Evolutionary conservation across 495 filamentous ascomycete genomes (phyloP), one percentile per base, ranked within the genome.

Genomic region (Pseudoneurospora amorphoporcata): DNA sequence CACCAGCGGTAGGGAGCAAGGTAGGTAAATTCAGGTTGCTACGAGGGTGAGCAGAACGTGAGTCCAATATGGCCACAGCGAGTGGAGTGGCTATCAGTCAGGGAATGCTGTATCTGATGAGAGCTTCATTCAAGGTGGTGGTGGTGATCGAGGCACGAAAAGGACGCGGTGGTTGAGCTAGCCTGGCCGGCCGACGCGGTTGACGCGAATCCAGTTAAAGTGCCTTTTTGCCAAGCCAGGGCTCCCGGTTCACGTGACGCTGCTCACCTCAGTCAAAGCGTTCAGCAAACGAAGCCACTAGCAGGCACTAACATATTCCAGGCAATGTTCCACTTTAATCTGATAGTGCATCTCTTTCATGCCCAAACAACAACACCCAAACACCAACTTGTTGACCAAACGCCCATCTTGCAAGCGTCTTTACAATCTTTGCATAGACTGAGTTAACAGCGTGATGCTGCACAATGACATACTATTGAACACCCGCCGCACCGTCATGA

Each of bases 141-240:
- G 65, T 70, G 70, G 74, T 69, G 72, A 77, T 73, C 69, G 73
- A 71, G 72, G 76, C 77, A 75, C 79, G 79, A 74, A 77, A 74
- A 76, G 77, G 72, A 77, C 77, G 78, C 77, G 78, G 68, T 75
- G 72, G 39, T 69, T 45, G 68, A 69, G 69, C 47, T 32, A 73
- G 43, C 68, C 35, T 42, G 17, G 23, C 45, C n/a, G 68, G 37
- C 41, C 45, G 76, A 80, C 78, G 78, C 78, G 78, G 47, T 70
- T 68, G 72, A 78, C 78, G 78, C 77, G 78, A 76, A 74, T 71
- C 72, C 17, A 61, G 68, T 69, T 76, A 68, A 76, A 79, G 73
- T 78, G 76, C 68, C 58, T 68, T 70, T 19, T 23, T 61, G 53
- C 53, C 53, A 61, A 61, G 53, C 53, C 53, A 8, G 14, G 2